A percentile compares a stretch with the other conserved stretches of the same genome.
These are phyloP conservation scores for Rhodomyrtus tomentosa DNA, from an alignment of 345 rosid species.

Conservation along the genomic window DNA sequence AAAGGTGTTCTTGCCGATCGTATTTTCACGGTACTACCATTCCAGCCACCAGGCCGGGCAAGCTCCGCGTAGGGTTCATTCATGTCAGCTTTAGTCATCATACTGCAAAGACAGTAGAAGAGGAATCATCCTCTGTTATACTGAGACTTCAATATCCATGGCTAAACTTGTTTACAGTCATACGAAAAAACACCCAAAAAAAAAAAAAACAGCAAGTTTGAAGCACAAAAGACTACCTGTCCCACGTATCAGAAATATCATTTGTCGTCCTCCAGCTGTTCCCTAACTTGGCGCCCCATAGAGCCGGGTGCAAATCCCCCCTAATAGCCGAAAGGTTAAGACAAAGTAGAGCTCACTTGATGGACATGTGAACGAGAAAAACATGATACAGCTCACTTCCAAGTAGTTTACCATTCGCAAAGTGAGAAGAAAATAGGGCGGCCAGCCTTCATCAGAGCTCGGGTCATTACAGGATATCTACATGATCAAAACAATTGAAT, in stretches of 20 bases:
- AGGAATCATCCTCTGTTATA: not conserved
- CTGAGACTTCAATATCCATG: not conserved
- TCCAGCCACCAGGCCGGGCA: constrained; percentile 97
- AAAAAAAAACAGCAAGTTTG: not conserved
- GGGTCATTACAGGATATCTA: constrained; percentile 82
- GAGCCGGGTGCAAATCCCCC: constrained; percentile 93
- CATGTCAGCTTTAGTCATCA: constrained; percentile 58
- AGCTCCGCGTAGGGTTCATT: constrained; percentile 68
- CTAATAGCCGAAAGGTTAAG: constrained; percentile 7
- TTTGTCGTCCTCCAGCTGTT: constrained; percentile 96
- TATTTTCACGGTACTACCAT: constrained; percentile 30
- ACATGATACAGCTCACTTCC: not conserved
- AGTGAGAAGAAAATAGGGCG: constrained; percentile 74
- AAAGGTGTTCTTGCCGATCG: not conserved
- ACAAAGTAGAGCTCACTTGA: not conserved
- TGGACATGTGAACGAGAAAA: not conserved
- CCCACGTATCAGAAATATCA: constrained; percentile 68
- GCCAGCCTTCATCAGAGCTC: constrained; percentile 64
- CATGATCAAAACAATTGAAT: not conserved
- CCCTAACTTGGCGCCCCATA: constrained; percentile 68
- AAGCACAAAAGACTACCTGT: constrained; percentile 27
- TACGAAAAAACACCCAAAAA: not conserved
- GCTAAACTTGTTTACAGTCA: not conserved
- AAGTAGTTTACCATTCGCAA: constrained; percentile 61
- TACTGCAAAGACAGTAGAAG: constrained; percentile 27